phyloP scores from a whole-genome alignment of 1,284 basidiomycete species.

The Apiotrichum veenhuisii region DNA sequence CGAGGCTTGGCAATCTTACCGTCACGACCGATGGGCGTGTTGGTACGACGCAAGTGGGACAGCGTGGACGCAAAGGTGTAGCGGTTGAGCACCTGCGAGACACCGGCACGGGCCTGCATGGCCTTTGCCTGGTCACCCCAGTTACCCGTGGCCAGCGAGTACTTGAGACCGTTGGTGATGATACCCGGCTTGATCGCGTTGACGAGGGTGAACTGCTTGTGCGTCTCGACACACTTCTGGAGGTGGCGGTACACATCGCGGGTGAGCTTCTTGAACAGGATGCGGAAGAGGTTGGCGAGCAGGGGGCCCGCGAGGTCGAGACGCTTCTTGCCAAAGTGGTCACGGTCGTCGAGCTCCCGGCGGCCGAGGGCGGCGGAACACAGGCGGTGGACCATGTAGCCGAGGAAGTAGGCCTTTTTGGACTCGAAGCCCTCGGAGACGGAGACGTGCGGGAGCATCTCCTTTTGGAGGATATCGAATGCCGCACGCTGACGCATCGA shows the following conservation, averaged over 20 bases:
- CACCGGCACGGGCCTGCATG: slow-evolving; percentile 95
- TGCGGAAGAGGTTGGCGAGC: slow-evolving; percentile 91
- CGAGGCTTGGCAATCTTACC: slow-evolving; percentile 99
- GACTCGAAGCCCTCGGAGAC: slow-evolving; percentile 94
- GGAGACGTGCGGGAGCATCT: slow-evolving; percentile 96
- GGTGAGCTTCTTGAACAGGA: slow-evolving; percentile 94
- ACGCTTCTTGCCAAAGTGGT: slow-evolving; percentile 99
- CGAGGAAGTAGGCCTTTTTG: slow-evolving; percentile 99
- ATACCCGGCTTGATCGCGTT: slow-evolving; percentile 92
- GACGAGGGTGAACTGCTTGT: slow-evolving; percentile 90
- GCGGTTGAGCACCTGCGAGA: slow-evolving; percentile 96
- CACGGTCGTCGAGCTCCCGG: slow-evolving; percentile 95
- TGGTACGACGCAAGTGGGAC: slow-evolving; percentile 95
- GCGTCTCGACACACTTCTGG: slow-evolving; percentile 97
- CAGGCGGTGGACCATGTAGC: slow-evolving; percentile 99
- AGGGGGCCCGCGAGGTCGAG: slow-evolving; percentile 93
- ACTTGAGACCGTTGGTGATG: slow-evolving; percentile 97
- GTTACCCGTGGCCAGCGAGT: slow-evolving; percentile 97
- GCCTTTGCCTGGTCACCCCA: slow-evolving; percentile 99
- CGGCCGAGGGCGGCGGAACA: slow-evolving; percentile 89
- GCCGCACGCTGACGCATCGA: slow-evolving; percentile 93
- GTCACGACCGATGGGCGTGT: slow-evolving; percentile 96
- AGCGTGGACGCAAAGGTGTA: slow-evolving; percentile 98
- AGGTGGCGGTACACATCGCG: slow-evolving; percentile 96
- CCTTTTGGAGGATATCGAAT: slow-evolving; percentile 96